These are phyloP conservation scores for Collybia mongolica DNA, from an alignment of 768 basidiomycete species.

Conservation along the genomic window DNA sequence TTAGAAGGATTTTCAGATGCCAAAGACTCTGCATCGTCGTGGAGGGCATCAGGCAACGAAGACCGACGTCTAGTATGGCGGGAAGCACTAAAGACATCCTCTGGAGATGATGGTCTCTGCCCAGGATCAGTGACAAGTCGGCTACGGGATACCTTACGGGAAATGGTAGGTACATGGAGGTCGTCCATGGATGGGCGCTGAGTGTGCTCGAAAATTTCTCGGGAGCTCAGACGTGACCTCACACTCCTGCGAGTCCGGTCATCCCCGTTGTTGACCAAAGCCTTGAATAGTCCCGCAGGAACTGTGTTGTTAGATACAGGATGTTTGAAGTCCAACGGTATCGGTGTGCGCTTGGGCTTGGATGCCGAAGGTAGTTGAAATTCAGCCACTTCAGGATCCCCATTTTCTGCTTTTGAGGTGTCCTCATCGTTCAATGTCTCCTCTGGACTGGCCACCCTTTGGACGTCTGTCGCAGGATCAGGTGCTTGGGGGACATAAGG, in stretches of 20 bases:
- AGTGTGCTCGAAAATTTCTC: slow-evolving; percentile 69
- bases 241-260: slow-evolving; percentile 69
- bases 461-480: slow-evolving; percentile 12
- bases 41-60: slow-evolving; percentile 56
- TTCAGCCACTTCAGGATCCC: slow-evolving; percentile 20
- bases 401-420: slow-evolving; percentile 32
- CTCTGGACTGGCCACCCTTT: slow-evolving; percentile 11
- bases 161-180: slow-evolving; percentile 64
- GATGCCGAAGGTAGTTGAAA: slow-evolving; percentile 24
- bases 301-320: slow-evolving; percentile 64
- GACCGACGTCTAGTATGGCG: slow-evolving; percentile 49
- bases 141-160: slow-evolving; percentile 53
- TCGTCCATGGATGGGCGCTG: slow-evolving; percentile 79
- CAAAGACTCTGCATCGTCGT: slow-evolving; percentile 41
- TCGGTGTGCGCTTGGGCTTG: slow-evolving; percentile 65
- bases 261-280: slow-evolving; percentile 57
- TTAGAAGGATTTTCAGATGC: slow-evolving; percentile 40
- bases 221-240: slow-evolving; percentile 75
- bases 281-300: slow-evolving; percentile 85
- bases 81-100: slow-evolving; percentile 35
- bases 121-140: slow-evolving; percentile 63
- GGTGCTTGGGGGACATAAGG: slow-evolving; percentile 26
- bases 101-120: slow-evolving; percentile 21
- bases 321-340: slow-evolving; percentile 72
- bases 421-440: slow-evolving; percentile 30